phyloP scores from a whole-genome alignment of 306 rosid genomes.

The Rubus parviflorus region DNA sequence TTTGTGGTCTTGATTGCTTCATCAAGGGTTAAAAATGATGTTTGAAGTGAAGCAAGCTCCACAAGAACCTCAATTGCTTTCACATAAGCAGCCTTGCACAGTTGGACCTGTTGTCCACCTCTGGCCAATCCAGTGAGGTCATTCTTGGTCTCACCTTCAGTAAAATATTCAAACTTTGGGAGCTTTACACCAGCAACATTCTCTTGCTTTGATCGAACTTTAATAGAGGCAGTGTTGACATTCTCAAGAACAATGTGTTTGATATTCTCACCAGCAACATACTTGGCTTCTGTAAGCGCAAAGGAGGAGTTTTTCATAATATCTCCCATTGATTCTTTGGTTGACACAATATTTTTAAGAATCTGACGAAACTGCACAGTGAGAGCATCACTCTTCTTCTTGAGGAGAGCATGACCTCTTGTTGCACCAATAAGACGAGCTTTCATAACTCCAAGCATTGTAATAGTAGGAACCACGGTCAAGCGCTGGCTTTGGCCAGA shows the following conservation, averaged over 20 bases:
- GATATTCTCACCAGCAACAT: constrained; percentile 91
- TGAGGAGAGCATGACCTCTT: constrained; percentile 91
- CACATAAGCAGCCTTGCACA: constrained; percentile 79
- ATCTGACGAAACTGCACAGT: constrained; percentile 86
- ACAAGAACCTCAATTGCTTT: constrained; percentile 93
- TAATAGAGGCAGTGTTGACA: constrained; percentile 71
- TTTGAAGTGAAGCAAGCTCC: constrained; percentile 95
- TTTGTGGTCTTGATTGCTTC: constrained; percentile 91
- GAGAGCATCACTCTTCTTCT: constrained; percentile 96
- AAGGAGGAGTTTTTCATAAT: constrained; percentile 84
- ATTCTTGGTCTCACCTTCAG: constrained; percentile 73
- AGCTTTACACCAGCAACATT: constrained; percentile 91
- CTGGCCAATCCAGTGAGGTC: constrained; percentile 92
- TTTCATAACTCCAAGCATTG: constrained; percentile 80
- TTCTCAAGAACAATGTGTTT: constrained; percentile 87
- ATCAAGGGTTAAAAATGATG: constrained; percentile 89
- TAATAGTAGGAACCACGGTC: constrained; percentile 95
- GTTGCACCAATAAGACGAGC: constrained; percentile 90
- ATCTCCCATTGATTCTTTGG: constrained; percentile 96
- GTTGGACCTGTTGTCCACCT: constrained; percentile 94
- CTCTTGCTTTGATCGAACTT: constrained; percentile 82
- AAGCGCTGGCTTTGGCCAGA: constrained; percentile 90
- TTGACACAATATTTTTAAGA: constrained; percentile 82
- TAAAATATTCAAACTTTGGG: constrained; percentile 77
- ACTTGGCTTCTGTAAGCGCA: constrained; percentile 86